Conservation (phyloP, 495 filamentous ascomycete genomes). For the Annulohypoxylon moriforme region DNA sequence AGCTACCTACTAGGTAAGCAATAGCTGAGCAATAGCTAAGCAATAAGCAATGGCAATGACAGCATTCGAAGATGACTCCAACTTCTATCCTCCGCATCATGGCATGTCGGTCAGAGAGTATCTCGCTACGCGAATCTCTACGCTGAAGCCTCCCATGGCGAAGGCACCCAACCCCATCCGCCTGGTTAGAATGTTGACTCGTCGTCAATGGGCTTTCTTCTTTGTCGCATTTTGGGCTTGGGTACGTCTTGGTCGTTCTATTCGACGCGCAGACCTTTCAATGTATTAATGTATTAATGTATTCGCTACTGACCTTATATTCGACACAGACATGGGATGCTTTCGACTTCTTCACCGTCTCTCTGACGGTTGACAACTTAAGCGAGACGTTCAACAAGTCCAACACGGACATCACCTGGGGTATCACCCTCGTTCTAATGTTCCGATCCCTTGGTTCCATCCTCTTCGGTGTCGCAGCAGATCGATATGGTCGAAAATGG, state of each 20-base stretch:
- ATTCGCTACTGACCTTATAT: slow-evolving; percentile 11
- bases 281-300: slow-evolving; percentile 28
- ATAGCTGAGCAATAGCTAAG: not conserved
- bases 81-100: slow-evolving; percentile 51
- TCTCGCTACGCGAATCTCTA: slow-evolving; percentile 74
- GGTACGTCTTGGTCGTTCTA: slow-evolving; percentile 53
- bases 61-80: slow-evolving; percentile 34
- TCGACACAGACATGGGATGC: slow-evolving; percentile 76
- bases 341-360: slow-evolving; percentile 93
- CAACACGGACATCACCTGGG: slow-evolving; percentile 87
- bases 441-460: slow-evolving; percentile 78
- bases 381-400: slow-evolving; percentile 72
- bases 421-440: slow-evolving; percentile 88
- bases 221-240: slow-evolving; percentile 75
- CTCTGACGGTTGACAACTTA: slow-evolving; percentile 75
- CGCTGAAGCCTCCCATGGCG: slow-evolving; percentile 80
- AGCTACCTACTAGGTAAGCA: no score
- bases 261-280: no score
- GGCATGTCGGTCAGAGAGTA: slow-evolving; percentile 71
- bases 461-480: slow-evolving; percentile 80
- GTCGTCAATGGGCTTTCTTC: slow-evolving; percentile 89
- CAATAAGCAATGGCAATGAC: slow-evolving; percentile 27
- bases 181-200: slow-evolving; percentile 73
- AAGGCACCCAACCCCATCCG: slow-evolving; percentile 83
- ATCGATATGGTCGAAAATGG: slow-evolving; percentile 90